These are phyloP conservation scores for Brasenia schreberi DNA, from an alignment of 164 flowering plant species.

Conservation along the genomic window DNA sequence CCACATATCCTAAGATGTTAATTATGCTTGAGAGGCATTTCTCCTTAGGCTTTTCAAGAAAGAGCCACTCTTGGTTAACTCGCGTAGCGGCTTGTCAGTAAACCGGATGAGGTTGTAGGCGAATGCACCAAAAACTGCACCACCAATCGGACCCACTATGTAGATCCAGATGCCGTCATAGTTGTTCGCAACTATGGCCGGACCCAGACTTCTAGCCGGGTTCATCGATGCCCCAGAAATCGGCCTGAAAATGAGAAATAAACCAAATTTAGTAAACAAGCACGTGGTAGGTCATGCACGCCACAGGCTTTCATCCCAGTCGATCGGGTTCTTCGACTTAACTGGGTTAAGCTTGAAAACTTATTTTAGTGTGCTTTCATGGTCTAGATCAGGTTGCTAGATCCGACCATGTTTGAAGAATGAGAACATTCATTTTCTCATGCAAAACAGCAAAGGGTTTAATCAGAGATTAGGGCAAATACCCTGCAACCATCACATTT, in stretches of 20 bases:
- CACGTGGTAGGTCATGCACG: not conserved
- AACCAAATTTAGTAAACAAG: not conserved
- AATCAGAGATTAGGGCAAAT: not conserved
- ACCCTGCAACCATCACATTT: constrained; percentile 73
- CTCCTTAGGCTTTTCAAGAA: constrained; percentile 12
- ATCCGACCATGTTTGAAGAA: too few relatives aligned
- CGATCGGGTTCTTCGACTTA: not conserved
- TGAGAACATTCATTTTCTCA: too few relatives aligned
- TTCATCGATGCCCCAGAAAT: constrained; percentile 50
- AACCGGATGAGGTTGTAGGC: constrained; percentile 26
- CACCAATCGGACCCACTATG: constrained; percentile 22
- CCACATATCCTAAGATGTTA: too few relatives aligned
- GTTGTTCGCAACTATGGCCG: constrained; percentile 20
- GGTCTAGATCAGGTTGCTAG: too few relatives aligned
- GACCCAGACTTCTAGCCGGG: constrained; percentile 42
- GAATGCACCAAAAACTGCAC: constrained; percentile 22
- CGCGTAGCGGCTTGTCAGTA: constrained; percentile 27
- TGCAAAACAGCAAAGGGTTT: too few relatives aligned
- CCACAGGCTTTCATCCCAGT: not conserved
- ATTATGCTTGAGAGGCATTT: not conserved
- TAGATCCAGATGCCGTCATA: constrained; percentile 39
- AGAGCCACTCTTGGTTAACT: constrained; percentile 19
- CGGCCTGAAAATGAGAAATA: constrained; percentile 17
- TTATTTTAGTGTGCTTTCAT: too few relatives aligned
- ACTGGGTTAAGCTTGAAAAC: not conserved